phyloP scores from a whole-genome alignment of 805 yeast genomes.

The Peterozyma xylosa region DNA sequence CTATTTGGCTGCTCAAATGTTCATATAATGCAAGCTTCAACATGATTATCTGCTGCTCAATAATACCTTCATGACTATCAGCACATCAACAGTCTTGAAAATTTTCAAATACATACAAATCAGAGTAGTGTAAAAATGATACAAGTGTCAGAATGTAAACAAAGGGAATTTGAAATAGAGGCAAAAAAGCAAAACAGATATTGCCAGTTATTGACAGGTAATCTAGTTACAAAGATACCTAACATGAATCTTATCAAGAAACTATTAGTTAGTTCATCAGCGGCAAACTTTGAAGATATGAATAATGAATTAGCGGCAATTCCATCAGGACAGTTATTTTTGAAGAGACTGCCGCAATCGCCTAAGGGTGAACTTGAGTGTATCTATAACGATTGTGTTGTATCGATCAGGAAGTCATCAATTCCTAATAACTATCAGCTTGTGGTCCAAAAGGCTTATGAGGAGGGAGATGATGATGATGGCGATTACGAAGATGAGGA shows the following conservation, averaged over 20 bases:
- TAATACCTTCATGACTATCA: too few species aligned
- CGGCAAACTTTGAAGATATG: neutral
- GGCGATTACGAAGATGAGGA: constrained; percentile 44
- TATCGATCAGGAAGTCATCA: constrained; percentile 62
- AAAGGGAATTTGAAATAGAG: neutral
- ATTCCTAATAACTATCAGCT: constrained; percentile 63
- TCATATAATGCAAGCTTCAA: too few species aligned
- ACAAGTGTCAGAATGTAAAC: neutral
- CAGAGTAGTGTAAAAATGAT: neutral
- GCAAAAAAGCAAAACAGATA: neutral
- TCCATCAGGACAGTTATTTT: constrained; percentile 72
- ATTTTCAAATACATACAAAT: too few species aligned
- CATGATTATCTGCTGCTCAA: too few species aligned
- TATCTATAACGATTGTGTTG: constrained; percentile 71
- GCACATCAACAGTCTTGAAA: too few species aligned
- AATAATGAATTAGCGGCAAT: constrained; percentile 58
- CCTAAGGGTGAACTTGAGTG: constrained; percentile 87
- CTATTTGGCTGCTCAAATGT: too few species aligned
- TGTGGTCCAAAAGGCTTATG: constrained; percentile 58
- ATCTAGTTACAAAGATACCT: neutral
- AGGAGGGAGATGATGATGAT: constrained; percentile 60
- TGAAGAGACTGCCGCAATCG: constrained; percentile 67
- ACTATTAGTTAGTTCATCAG: constrained; percentile 45
- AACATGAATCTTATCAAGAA: constrained; percentile 67
- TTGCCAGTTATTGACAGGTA: too few species aligned